Base-by-base conservation (phyloP, 768 basidiomycete species). In the Kwoniella sp. region DNA sequence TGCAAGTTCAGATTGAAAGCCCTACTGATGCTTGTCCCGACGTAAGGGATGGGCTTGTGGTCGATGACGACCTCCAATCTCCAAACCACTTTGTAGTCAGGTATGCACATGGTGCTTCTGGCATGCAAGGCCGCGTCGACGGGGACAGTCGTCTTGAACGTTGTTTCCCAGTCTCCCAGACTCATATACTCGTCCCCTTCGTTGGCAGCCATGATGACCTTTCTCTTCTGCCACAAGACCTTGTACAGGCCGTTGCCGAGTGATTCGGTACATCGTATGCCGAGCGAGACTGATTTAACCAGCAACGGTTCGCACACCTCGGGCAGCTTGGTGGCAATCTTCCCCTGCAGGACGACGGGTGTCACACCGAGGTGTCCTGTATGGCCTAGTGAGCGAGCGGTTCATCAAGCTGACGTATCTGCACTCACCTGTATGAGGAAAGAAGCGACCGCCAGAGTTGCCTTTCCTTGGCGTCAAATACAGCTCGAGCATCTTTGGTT, bases 341-440 rank as follows among this genome's bases (percentile, higher is more conserved):
- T 54, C 9, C 68, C 68, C 8, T 43, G 25, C 22, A 64, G 23
- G 26, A 53, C 38, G 17, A 70, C 68, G 11, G 63, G 57, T 11
- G 62, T 50, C 14, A 70, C 37, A 14, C 68, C 68, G 38, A 70
- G 60, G 29, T 67, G 53, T 37, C 68, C 68, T 70, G 25, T 7
- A 19, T 4, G 22, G 11, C 26, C 7, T 39, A 11, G n/a, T 19
- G 11, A 37, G n/a, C 23, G 32, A 7, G 22, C 23, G 29, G 15
- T 32, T 36, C 15, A 3, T 20, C 31, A 27, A 28, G n/a, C 4
- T 19, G 46, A 37, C 10, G 19, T 1, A n/a, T 32, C 17, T 32
- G 15, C 2, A 56, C 66, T 42, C 27, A 65, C 66, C 66, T 34
- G 51, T 39, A 32, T 64, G 58, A 23, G 66, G 66, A 34, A 57